Percentiles rank a stretch among this genome's conserved stretches.
phyloP scores from a whole-genome alignment of 2,329 filamentous ascomycete species.

The Colletotrichum higginsianum region DNA sequence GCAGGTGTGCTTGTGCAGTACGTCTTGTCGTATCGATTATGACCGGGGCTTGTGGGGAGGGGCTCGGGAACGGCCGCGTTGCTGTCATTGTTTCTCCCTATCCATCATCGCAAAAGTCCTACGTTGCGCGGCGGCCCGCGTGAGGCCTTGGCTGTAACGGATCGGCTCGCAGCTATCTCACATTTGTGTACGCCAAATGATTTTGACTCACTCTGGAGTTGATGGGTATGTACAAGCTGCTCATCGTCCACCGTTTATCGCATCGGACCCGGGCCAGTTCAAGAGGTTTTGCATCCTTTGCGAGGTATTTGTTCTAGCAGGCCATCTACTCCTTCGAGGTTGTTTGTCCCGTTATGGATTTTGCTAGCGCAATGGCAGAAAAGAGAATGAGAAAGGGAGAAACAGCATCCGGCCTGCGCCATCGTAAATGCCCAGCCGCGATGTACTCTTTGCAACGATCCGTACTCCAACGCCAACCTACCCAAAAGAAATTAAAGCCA shows the following conservation, averaged over 20 bases:
- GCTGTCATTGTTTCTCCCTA: too few relatives aligned
- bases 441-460: conserved; percentile 27
- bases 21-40: conserved; percentile 12
- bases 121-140: not conserved
- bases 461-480: conserved; percentile 35
- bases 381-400: conserved; percentile 2
- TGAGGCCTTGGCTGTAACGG: not conserved
- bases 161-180: not conserved
- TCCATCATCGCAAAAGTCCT: not conserved
- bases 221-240: not conserved
- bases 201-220: not conserved
- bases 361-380: not conserved
- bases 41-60: not conserved
- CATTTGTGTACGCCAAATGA: not conserved
- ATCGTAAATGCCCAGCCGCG: conserved; percentile 35
- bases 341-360: not conserved
- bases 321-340: conserved; percentile 16
- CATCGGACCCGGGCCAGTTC: not conserved
- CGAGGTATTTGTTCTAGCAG: conserved; percentile 21
- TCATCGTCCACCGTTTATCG: not conserved
- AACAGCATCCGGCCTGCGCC: conserved; percentile 35
- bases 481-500: conserved; percentile 9
- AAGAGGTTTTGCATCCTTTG: not conserved
- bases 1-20: conserved; percentile 38
- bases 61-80: not conserved